These are phyloP conservation scores for Monosporozyma siamensis DNA, from an alignment of 805 yeast genomes.

Conservation along the genomic window DNA sequence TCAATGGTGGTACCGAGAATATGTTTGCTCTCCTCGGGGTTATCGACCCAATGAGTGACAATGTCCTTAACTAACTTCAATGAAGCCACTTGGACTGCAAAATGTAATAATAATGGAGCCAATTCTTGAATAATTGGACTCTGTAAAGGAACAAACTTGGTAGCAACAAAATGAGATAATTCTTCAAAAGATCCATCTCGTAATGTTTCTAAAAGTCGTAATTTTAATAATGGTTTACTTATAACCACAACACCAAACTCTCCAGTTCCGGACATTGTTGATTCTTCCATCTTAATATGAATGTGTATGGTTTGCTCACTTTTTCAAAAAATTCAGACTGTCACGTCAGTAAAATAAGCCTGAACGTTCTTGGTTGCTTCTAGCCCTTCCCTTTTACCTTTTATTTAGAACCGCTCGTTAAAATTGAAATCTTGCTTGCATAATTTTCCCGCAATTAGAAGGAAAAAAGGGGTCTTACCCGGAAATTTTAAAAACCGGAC, in stretches of 20 bases:
- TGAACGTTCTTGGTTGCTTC: no score
- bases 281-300: no score
- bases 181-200: constrained; percentile 29
- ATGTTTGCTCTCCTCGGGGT: neutral
- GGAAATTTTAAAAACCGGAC: neutral
- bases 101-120: constrained; percentile 46
- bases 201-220: constrained; percentile 53
- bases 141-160: constrained; percentile 9
- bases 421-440: neutral
- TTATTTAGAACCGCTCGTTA: no score
- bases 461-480: neutral
- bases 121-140: constrained; percentile 35
- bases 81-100: constrained; percentile 84
- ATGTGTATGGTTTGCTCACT: no score
- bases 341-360: no score
- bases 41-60: constrained; percentile 28
- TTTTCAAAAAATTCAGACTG: no score
- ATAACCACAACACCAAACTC: neutral
- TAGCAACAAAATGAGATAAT: constrained; percentile 13
- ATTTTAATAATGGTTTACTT: constrained; percentile 42
- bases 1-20: constrained; percentile 31
- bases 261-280: neutral
- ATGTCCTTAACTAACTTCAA: constrained; percentile 44
- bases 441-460: no score
- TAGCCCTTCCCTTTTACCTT: no score